A percentile compares a stretch with the other conserved stretches of the same genome.
These are phyloP conservation scores for Aspergillus asperescens DNA, from an alignment of 495 filamentous ascomycete species.

Conservation along the genomic window DNA sequence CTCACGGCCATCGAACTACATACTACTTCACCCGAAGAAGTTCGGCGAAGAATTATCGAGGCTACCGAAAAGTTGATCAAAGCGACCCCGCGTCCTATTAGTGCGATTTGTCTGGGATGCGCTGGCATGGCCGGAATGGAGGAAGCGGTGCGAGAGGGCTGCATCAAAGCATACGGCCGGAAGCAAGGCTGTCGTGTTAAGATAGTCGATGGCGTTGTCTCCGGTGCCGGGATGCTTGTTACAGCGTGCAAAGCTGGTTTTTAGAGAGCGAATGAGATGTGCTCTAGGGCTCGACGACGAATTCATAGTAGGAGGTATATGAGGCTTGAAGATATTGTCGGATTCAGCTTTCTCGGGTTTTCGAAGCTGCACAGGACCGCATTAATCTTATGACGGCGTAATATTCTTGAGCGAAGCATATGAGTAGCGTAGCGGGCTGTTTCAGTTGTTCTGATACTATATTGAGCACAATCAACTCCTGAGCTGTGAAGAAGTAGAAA, in stretches of 20 bases:
- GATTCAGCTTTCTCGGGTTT: no score
- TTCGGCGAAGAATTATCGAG: slow-evolving; percentile 59
- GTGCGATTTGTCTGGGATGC: slow-evolving; percentile 64
- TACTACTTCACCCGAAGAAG: slow-evolving; percentile 55
- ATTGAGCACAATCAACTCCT: no score
- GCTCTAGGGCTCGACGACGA: no score
- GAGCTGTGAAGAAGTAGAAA: no score
- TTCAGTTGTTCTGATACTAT: no score
- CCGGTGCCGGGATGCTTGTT: slow-evolving; percentile 64
- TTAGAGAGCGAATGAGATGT: no score
- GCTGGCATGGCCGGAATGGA: slow-evolving; percentile 93
- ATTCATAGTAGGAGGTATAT: background rate
- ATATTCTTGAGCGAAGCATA: no score
- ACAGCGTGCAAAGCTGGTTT: slow-evolving; percentile 40
- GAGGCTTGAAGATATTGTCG: background rate
- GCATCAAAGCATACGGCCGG: slow-evolving; percentile 57
- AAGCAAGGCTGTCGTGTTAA: slow-evolving; percentile 54
- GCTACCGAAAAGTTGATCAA: slow-evolving; percentile 62
- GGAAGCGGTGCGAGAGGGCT: slow-evolving; percentile 66
- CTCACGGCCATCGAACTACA: slow-evolving; percentile 80
- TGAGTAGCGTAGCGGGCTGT: no score
- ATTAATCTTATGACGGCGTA: no score
- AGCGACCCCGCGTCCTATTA: slow-evolving; percentile 35
- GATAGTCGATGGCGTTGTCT: slow-evolving; percentile 81
- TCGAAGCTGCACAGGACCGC: no score